Percentiles rank a stretch among this genome's conserved stretches.
phyloP scores from a whole-genome alignment of 345 rosid genomes.

The Populus tremula region DNA sequence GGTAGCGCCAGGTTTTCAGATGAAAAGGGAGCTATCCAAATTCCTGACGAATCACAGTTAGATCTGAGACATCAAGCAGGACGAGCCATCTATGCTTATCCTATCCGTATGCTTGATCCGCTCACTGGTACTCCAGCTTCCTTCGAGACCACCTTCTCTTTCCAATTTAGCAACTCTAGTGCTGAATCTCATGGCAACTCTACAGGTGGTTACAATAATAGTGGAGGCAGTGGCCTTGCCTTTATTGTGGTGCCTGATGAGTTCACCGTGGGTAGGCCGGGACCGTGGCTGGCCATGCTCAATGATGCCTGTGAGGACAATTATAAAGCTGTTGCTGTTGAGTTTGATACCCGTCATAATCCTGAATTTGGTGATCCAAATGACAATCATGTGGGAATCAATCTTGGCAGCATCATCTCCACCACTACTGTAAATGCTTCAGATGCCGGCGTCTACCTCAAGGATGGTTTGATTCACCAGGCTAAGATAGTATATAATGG shows the following conservation, averaged over 20 bases:
- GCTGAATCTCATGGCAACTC: background rate
- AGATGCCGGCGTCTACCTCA: slow-evolving; percentile 34
- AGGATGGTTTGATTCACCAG: slow-evolving; percentile 45
- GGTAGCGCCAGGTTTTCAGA: slow-evolving; percentile 42
- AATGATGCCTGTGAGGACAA: slow-evolving; percentile 52
- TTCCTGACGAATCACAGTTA: slow-evolving; percentile 36
- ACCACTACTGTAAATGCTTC: slow-evolving; percentile 33
- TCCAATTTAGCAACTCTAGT: slow-evolving; percentile 37
- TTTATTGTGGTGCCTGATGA: slow-evolving; percentile 52
- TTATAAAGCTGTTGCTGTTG: slow-evolving; percentile 45
- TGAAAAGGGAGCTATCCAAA: slow-evolving; percentile 30
- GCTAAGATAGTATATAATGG: slow-evolving; percentile 47
- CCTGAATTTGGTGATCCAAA: slow-evolving; percentile 50
- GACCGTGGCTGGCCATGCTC: slow-evolving; percentile 55
- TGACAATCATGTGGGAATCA: slow-evolving; percentile 53
- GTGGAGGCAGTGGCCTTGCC: slow-evolving; percentile 48
- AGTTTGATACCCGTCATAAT: slow-evolving; percentile 41
- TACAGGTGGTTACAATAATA: background rate
- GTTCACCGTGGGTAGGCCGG: slow-evolving; percentile 53
- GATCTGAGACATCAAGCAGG: slow-evolving; percentile 48
- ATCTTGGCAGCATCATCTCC: slow-evolving; percentile 49
- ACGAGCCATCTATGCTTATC: slow-evolving; percentile 44
- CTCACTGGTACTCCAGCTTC: slow-evolving; percentile 33
- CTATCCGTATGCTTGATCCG: slow-evolving; percentile 42
- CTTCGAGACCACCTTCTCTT: slow-evolving; percentile 43